Evolutionary conservation across 768 basidiomycete genomes (phyloP), one percentile per base, ranked within the genome.

Genomic region (Amanita pseudoporphyria): DNA sequence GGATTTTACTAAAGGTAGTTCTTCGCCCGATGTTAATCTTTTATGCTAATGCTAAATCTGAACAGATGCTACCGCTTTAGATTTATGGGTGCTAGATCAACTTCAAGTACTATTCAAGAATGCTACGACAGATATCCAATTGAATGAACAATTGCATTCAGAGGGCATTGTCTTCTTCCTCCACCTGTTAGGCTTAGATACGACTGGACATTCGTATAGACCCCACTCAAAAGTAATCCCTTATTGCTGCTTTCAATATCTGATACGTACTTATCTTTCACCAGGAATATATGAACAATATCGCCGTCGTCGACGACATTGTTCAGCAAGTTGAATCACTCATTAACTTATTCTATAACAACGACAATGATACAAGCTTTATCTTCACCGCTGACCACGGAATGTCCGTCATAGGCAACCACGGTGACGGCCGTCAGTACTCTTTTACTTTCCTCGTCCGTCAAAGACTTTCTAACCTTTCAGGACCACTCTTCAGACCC

Each of bases 341-440:
- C 2, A 60, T 92, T 18, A 60, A 64, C 1, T 68, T 77, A 4
- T 91, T 85, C 60, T 92, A 81, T 57, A 57, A 67, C 28, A 84
- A 67, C 26, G 84, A 78, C 18, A 6, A 41, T 21, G 77, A 83
- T 49, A 90, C 87, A 0, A 77, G 76, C 52, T 91, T 74, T 58
- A 64, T 92, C 28, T 92, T 89, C 61, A 92, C 86, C 2, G 87
- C 90, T 0, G 90, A 93, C 62, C 90, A 93, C 59, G 90, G 90
- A 7, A 93, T 93, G 90, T 87, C 85, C 3, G 76, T 71, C 28
- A 84, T 89, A 47, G 90, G 90, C 10, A 92, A 91, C 58, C 90
- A 93, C 52, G 90, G 90, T 3, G 90, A 93, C 53, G 90, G 90
- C 32, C 81, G 87, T 85, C 58, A 60, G 70, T 62, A 46, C 38